A percentile compares a stretch with the other conserved stretches of the same genome.
Evolutionary conservation across 306 rosid species (phyloP).

Genomic region (Corylus heterophylla): DNA sequence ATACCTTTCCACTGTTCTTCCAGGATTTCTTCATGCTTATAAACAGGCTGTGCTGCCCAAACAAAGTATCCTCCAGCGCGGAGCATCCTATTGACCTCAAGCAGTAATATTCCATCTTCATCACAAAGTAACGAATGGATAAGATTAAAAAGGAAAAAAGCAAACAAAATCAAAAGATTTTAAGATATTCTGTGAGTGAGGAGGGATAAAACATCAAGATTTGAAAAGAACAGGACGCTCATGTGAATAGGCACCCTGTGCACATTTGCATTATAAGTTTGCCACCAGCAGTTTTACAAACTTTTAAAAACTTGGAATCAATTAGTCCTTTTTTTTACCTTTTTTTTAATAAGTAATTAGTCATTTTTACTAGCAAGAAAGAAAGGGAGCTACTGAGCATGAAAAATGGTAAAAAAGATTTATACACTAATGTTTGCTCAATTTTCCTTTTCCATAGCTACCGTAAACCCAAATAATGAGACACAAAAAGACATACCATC

Average conservation of each 20-base stretch:
- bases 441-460: not conserved
- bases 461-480: conserved; percentile 5
- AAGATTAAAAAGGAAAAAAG: not conserved
- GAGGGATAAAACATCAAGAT: not conserved
- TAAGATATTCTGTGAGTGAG: not conserved
- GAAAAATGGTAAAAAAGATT: not conserved
- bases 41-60: conserved; percentile 99
- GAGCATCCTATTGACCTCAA: conserved; percentile 92
- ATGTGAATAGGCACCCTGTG: not conserved
- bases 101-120: conserved; percentile 92
- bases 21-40: conserved; percentile 84
- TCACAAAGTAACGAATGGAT: conserved; percentile 30
- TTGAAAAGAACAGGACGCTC: not conserved
- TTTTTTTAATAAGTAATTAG: too few species aligned
- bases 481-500: conserved; percentile 58
- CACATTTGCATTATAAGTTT: not conserved
- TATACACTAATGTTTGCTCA: conserved; percentile 15
- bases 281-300: not conserved
- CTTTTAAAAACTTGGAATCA: not conserved
- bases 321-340: not conserved
- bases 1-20: conserved; percentile 98
- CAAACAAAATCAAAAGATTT: not conserved
- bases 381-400: not conserved
- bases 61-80: conserved; percentile 96
- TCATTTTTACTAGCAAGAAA: too few species aligned